phyloP scores from a whole-genome alignment of 1,284 basidiomycete genomes.

The Rhizoctonia solani region DNA sequence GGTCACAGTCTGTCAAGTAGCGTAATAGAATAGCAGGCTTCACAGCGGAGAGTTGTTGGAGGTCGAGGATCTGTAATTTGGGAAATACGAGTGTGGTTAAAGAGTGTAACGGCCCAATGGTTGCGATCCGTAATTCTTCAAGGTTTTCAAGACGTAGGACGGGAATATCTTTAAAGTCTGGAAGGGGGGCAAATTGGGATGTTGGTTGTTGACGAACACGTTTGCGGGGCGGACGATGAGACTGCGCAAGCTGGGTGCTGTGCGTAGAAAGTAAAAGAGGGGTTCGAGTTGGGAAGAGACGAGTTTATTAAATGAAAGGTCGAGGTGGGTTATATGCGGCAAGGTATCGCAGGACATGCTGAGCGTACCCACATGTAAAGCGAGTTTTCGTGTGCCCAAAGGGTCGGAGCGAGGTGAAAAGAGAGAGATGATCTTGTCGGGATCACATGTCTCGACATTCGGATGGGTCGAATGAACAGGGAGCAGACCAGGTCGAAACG shows the following conservation, averaged over 20 bases:
- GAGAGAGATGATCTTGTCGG: not conserved
- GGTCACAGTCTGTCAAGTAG: not conserved
- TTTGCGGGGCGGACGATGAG: not conserved
- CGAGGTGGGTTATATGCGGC: slow-evolving; percentile 1
- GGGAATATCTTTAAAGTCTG: not conserved
- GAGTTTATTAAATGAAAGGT: not conserved
- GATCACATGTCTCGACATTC: not conserved
- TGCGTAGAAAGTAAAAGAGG: not conserved
- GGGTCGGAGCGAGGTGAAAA: not conserved
- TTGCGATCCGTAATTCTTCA: not conserved
- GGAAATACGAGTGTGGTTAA: not conserved
- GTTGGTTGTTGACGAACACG: not conserved
- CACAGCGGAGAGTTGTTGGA: not conserved
- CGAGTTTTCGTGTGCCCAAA: not conserved
- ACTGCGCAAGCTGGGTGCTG: not conserved
- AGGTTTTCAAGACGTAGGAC: not conserved
- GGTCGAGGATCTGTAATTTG: slow-evolving; percentile 3
- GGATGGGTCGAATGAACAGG: not conserved
- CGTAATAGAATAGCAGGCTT: not conserved
- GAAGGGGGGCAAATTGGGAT: not conserved
- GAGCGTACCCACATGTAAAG: not conserved
- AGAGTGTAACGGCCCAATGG: not conserved
- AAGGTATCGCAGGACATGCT: not conserved
- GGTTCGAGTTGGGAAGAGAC: not conserved
- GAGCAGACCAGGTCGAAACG: not conserved